Base-by-base conservation (phyloP, 345 rosid species). In the Gossypium stocksii region DNA sequence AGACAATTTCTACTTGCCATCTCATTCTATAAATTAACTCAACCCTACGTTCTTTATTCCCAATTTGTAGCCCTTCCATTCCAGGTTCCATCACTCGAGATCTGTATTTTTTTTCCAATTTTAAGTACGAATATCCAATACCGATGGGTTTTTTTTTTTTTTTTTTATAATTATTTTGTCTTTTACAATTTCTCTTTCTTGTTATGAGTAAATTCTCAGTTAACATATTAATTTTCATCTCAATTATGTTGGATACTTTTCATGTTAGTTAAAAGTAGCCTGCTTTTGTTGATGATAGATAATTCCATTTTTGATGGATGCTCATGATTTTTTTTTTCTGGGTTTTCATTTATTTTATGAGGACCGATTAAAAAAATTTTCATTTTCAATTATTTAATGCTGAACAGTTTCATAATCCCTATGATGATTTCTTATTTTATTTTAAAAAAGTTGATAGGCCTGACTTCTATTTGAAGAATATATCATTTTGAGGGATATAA, bases 391-490 rank as follows among this genome's bases (percentile, higher is more conserved):
- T 56, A 7, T 1, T 23, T 62, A 29, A 34, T 38, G 22, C 52
- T 38, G n/a, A n/a, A n/a, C 4, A 20, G 3, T 57, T 41, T 41
- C 19, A 41, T n/a, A 64, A 59, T 58, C 66, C 75, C 66, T 22
- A 16, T 72, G 75, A 72, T 41, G 68, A 60, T 10, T 56, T 60
- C 29, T 4, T 66, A 38, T 66, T 44, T 7, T 2, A 44, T 19
- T 65, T 43, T 19, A 5, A 25, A 25, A 63, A 62, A 16, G 66
- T 62, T 63, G 69, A 64, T 64, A 66, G 52, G 52, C 70, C 70
- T 44, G 70, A 66, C 1, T 44, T 20, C 34, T 11, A 66, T 5
- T 9, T 66, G 70, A 66, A 44, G 70, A 66, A 66, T 12, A 66
- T 7, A 44, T 66, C 25, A 59, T 60, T 46, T 41, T 41, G 68